Percentiles rank a stretch among this genome's conserved stretches.
phyloP scores from a whole-genome alignment of 495 filamentous ascomycete species.

The Clohesyomyces aquaticus region DNA sequence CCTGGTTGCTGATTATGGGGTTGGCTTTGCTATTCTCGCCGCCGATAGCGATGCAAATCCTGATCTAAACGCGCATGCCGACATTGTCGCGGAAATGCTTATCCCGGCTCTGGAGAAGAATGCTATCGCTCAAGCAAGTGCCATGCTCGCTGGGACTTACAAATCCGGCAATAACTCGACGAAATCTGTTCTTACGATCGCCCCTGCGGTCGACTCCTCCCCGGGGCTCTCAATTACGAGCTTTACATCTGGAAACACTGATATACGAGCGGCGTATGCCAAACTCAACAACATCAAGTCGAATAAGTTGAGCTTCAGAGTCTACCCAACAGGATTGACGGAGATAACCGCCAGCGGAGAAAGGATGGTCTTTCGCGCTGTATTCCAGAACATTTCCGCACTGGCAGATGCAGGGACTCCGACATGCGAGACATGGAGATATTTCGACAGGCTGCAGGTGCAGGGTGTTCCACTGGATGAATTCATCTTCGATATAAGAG shows the following conservation, averaged over 20 bases:
- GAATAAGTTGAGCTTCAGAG: slow-evolving; percentile 13
- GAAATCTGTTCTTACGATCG: not conserved
- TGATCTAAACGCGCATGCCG: slow-evolving; percentile 18
- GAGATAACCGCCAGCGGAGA: not conserved
- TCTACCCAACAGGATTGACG: slow-evolving; percentile 12
- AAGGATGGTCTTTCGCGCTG: slow-evolving; percentile 11
- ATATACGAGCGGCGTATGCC: slow-evolving; percentile 7
- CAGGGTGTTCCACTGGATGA: slow-evolving; percentile 2
- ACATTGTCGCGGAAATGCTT: slow-evolving; percentile 4
- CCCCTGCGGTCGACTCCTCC: slow-evolving; percentile 4
- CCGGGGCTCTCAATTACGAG: slow-evolving; percentile 2
- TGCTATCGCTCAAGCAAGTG: slow-evolving; percentile 8
- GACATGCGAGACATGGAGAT: slow-evolving; percentile 20
- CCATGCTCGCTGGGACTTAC: slow-evolving; percentile 8
- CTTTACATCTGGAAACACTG: not conserved
- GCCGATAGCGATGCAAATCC: slow-evolving; percentile 30
- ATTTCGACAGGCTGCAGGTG: slow-evolving; percentile 8
- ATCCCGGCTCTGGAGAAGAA: slow-evolving; percentile 16
- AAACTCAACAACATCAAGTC: slow-evolving; percentile 9
- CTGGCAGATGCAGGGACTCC: slow-evolving; percentile 16
- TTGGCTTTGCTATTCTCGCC: slow-evolving; percentile 31
- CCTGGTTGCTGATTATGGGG: slow-evolving; percentile 34
- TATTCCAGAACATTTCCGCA: slow-evolving; percentile 4
- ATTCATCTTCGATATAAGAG: slow-evolving; percentile 7
- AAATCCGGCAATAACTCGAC: not conserved